A percentile compares a stretch with the other conserved stretches of the same genome.
phyloP scores from a whole-genome alignment of 139 green algal genomes.

The Limnomonas spitsbergensis region DNA sequence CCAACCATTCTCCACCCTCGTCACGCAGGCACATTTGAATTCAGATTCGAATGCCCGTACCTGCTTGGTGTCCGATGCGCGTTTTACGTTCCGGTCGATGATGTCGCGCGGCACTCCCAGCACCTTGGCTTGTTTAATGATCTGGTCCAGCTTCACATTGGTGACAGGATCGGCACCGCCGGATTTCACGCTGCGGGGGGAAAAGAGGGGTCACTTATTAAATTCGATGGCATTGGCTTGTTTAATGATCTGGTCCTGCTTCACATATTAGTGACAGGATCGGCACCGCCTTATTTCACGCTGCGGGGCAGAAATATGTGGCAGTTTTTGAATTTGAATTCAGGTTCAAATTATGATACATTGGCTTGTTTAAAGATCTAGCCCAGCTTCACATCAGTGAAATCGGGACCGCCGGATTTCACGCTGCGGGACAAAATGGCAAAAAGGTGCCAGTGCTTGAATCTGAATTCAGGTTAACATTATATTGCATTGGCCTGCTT shows the following conservation, averaged over 20 bases:
- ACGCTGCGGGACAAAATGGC: slow-evolving; percentile 42
- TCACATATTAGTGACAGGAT: slow-evolving; percentile 64
- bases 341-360: too few relatives aligned
- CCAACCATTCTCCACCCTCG: too few relatives aligned
- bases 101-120: slow-evolving; percentile 79
- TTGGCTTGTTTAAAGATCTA: slow-evolving; percentile 69
- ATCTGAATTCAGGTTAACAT: slow-evolving; percentile 61
- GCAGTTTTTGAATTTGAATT: not conserved
- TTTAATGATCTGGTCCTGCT: slow-evolving; percentile 57
- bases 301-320: slow-evolving; percentile 22
- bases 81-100: slow-evolving; percentile 89
- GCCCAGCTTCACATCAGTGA: slow-evolving; percentile 46
- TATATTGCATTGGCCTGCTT: too few relatives aligned
- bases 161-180: slow-evolving; percentile 66
- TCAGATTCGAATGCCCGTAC: too few relatives aligned
- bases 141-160: slow-evolving; percentile 69
- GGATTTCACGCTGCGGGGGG: slow-evolving; percentile 57
- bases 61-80: slow-evolving; percentile 72
- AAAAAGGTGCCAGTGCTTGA: too few relatives aligned
- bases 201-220: not conserved
- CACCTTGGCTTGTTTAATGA: slow-evolving; percentile 67
- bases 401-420: slow-evolving; percentile 73
- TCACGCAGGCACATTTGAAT: too few relatives aligned
- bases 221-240: slow-evolving; percentile 58
- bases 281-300: slow-evolving; percentile 72